phyloP scores from a whole-genome alignment of 1,284 basidiomycete genomes.

The Pyrrhoderma noxium region DNA sequence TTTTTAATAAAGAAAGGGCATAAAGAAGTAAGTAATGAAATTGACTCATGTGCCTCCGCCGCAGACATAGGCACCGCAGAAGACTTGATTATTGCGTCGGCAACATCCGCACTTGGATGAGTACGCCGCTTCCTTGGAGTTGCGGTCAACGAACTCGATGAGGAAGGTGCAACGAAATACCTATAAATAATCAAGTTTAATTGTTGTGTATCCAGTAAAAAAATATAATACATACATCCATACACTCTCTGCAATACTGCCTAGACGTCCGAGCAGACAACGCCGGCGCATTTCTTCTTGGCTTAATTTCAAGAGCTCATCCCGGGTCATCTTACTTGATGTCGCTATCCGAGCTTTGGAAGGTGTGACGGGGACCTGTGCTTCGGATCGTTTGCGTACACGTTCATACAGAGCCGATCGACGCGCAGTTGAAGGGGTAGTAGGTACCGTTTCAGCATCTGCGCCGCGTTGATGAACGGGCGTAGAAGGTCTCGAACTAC shows the following conservation, averaged over 20 bases:
- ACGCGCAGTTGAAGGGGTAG: slow-evolving; percentile 65
- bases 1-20: slow-evolving; percentile 73
- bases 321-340: slow-evolving; percentile 42
- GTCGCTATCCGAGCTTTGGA: slow-evolving; percentile 43
- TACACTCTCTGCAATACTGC: slow-evolving; percentile 73
- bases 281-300: slow-evolving; percentile 70
- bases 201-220: not conserved
- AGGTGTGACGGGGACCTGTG: slow-evolving; percentile 55
- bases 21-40: slow-evolving; percentile 53
- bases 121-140: slow-evolving; percentile 62
- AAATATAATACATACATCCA: slow-evolving; percentile 57
- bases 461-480: slow-evolving; percentile 55
- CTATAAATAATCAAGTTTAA: slow-evolving; percentile 28
- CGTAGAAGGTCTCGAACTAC: slow-evolving; percentile 48
- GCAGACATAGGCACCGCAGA: slow-evolving; percentile 69
- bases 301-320: slow-evolving; percentile 60
- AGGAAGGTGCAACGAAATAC: slow-evolving; percentile 57
- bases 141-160: slow-evolving; percentile 33
- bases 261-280: slow-evolving; percentile 67
- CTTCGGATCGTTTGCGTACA: slow-evolving; percentile 42
- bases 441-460: slow-evolving; percentile 45
- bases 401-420: slow-evolving; percentile 74
- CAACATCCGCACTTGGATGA: slow-evolving; percentile 57
- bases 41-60: slow-evolving; percentile 67
- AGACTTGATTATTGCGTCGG: slow-evolving; percentile 62